Evolutionary conservation across 495 filamentous ascomycete species (phyloP), one percentile per base, ranked within the genome.

Genomic region (Penicilliopsis zonata): DNA sequence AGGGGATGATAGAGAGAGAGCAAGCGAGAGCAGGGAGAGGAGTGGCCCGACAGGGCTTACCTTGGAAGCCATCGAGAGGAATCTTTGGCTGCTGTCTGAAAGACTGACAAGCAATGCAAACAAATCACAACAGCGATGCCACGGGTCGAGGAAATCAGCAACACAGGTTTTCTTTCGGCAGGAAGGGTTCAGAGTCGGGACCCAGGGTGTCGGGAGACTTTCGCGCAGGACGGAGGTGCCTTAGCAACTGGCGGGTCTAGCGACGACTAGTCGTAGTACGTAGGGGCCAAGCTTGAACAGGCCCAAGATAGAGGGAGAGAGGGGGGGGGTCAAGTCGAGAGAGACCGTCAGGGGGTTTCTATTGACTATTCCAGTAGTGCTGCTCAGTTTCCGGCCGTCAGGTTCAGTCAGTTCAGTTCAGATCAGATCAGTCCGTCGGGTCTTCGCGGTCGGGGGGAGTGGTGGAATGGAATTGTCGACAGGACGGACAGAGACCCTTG

Each of bases 221-320:
- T 50, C 38, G 41, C 47, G 43, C 43, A 44, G 29, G 15, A 40
- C 17, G 35, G 30, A 40, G 36, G 46, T 43, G 46, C 42, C 40
- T 46, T 39, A 44, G 47, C 43, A 50, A 42, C 43, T n/a, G 31
- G 47, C 47, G 47, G 47, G 47, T 50, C 46, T 40, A 44, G 43
- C 33, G 36, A 47, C 36, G 44, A 42, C n/a, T n/a, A n/a, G n/a
- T n/a, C n/a, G n/a, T n/a, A n/a, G n/a, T n/a, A n/a, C n/a, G n/a
- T n/a, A n/a, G n/a, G n/a, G 43, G 41, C 43, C 43, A 47, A 50
- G 43, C 47, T 50, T 50, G 42, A 47, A 44, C 41, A 36, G 34
- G 39, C 37, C n/a, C n/a, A n/a, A 36, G 42, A 43, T 30, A 34
- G 42, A 37, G 42, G 38, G 21, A 31, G 30, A 19, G 33, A 24